phyloP scores from a whole-genome alignment of 176 grass and related monocot species.

The Hordeum vulgare region MorexV3_pseudomolecules_assembly NC_058523.1:484178819-484179318 shows the following conservation, averaged over 20 bases:
- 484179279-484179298: not conserved
- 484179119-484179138: constrained; percentile 17
- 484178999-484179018: constrained; percentile 16
- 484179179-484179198: not conserved
- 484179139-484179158: constrained; percentile 12
- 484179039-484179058: not conserved
- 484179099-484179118: not conserved
- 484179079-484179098: not conserved
- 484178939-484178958: not conserved
- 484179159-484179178: not conserved
- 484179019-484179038: not conserved
- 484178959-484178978: not conserved
- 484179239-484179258: not conserved
- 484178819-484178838: not conserved
- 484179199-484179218: not conserved
- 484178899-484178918: not conserved
- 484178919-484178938: not conserved
- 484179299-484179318: not conserved
- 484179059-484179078: constrained; percentile 10
- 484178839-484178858: too few relatives aligned
- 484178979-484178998: not conserved
- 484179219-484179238: not conserved
- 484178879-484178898: not conserved
- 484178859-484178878: not conserved
- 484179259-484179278: not conserved